Evolutionary conservation across 2,329 filamentous ascomycete species (phyloP), one percentile per base, ranked within the genome.

Genomic region (Emmonsiellopsis sp.): DNA sequence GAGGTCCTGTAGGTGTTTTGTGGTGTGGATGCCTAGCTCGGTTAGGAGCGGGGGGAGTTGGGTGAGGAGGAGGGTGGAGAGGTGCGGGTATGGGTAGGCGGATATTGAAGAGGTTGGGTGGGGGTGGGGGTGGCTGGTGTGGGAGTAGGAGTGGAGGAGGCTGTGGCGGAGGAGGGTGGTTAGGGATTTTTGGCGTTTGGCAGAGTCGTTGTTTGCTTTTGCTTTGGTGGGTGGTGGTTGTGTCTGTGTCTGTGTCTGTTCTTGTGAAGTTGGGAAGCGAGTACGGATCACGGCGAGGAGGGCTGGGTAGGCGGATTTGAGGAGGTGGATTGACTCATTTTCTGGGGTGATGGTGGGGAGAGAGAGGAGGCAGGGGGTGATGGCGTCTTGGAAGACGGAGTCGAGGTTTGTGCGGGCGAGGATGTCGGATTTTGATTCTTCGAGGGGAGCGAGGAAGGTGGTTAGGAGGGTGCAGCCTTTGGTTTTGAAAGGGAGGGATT

Each of bases 271-370:
- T 45, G 30, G 58, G 20, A 74, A 69, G 55, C 72, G 57, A 62
- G 79, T 69, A 45, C 70, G 61, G 7, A 74, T 66, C 5, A 95
- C 76, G 0, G 72, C 70, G 15, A 86, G 70, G 2, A 95, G 74
- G 1, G 84, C 83, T 7, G 78, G 75, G 59, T 90, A 94, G 0
- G 86, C 82, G 6, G 77, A 75, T 5, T 68, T 63, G 1, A 95
- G 77, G 2, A 96, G 71, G 1, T 65, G 62, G 1, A 86, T 64
- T 3, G 87, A 87, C 53, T 93, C 86, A 0, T 76, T 65, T 62
- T 88, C 85, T 0, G 87, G 83, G 0, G 89, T 95, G 42, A 95
- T 73, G 10, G 78, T 82, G 0, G 92, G 91, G 5, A 95, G 76
- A 61, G 83, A 87, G 7, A 85, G 77, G n/a, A 95, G 77, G 37